Base-by-base conservation (phyloP, 1,139 yeast genomes). In the Diutina neorugosa region DNA sequence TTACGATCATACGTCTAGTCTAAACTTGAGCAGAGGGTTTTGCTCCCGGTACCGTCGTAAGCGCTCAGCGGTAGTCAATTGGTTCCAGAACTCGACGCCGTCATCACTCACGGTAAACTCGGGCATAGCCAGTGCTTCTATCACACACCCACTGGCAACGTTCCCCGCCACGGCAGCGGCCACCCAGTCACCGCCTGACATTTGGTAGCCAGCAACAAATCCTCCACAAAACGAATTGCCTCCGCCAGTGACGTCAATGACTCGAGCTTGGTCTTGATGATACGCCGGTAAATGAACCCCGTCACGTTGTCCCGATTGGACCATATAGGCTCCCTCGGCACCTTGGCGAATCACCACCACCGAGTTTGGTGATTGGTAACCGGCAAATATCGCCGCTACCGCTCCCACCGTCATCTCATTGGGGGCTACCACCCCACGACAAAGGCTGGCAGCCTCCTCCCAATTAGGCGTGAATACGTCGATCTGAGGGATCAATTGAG, bases 151-250 rank as follows among this genome's bases (percentile, higher is more conserved):
- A 56, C 96, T 88, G 0, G 86, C 89, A 3, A 90, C 69, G 56
- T 81, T 86, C 0, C 91, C 97, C 61, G 80, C 80, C 0, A 85
- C 69, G 2, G 84, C 82, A 0, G 84, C 89, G 2, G 70, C 62
- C 0, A 66, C 62, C 70, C 86, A 70, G 62, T 85, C 78, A 0
- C 76, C 71, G 1, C 61, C 56, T 37, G 78, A 69, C 48, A 82
- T 62, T 1, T 70, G 67, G 57, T 76, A 79, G 0, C 84, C 94
- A 5, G 84, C 71, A 12, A 84, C 76, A 61, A 87, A 81, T 0
- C 85, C 96, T 0, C 97, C 97, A 55, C 93, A 80, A 65, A 85
- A 90, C 0, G 94, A 75, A 63, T 91, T 91, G 0, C 98, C 98
- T 2, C 96, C 96, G 0, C 98, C 98, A 0, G 97, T 91, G 0